Conservation (phyloP, 768 basidiomycete species). For the Clavulina sp. region DNA sequence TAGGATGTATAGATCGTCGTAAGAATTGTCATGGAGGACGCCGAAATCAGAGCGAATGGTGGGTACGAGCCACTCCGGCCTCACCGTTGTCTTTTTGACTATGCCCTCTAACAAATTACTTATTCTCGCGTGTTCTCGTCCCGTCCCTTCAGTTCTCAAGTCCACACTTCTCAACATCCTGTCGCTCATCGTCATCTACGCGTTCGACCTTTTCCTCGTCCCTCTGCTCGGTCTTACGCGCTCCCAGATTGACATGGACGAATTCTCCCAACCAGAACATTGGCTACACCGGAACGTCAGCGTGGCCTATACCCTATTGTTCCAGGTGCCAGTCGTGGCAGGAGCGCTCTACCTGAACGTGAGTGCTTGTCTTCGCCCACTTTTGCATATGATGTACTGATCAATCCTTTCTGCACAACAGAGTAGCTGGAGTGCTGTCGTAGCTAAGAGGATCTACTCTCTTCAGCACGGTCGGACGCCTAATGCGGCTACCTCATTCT, state of each 20-base stretch:
- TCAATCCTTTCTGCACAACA: conserved; percentile 21
- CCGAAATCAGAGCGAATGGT: neutral
- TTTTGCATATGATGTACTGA: neutral
- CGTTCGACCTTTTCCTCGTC: conserved; percentile 53
- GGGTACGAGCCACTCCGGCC: no score
- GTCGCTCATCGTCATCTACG: conserved; percentile 53
- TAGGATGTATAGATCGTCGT: neutral
- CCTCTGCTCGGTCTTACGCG: conserved; percentile 50
- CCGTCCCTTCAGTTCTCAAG: conserved; percentile 24
- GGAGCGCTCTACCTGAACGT: conserved; percentile 72
- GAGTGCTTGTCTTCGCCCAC: conserved; percentile 16
- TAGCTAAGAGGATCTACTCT: conserved; percentile 56
- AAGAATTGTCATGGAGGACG: neutral
- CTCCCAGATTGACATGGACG: no score
- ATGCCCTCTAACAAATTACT: no score
- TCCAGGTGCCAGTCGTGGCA: conserved; percentile 63
- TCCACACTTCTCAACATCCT: conserved; percentile 55
- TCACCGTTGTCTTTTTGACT: neutral
- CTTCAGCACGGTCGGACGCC: conserved; percentile 53
- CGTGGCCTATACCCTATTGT: conserved; percentile 59
- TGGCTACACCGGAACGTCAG: conserved; percentile 59
- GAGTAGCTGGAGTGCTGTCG: conserved; percentile 60
- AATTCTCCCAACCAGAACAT: conserved; percentile 29
- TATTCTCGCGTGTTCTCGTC: no score
- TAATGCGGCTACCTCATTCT: conserved; percentile 29